Base-by-base conservation (phyloP, 2,329 filamentous ascomycete genomes). In the Fusarium incarnatum region DNA sequence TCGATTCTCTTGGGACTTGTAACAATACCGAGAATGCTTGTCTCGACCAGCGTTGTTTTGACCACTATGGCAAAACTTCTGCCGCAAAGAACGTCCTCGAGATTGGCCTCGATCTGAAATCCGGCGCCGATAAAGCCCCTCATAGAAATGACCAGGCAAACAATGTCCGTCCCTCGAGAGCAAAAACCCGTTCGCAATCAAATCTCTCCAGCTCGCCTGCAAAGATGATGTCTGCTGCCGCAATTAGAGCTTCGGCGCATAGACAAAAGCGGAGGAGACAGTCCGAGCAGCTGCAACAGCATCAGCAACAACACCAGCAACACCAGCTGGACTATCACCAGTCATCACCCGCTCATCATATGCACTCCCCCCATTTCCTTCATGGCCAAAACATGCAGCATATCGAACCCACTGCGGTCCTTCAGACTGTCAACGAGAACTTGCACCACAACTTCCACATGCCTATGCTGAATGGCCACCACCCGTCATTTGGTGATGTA, bases 21-120 rank as follows among this genome's bases (percentile, higher is more conserved):
- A 66, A 75, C 48, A 78, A 80, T 52, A 74, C 77, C 37, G 77
- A 80, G 50, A 73, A 73, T 50, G 75, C 76, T 27, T 80, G 78
- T 65, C 73, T 79, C 27, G 77, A 77, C 20, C 72, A 74, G 50
- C 72, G 72, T 27, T 74, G 72, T 49, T 73, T 74, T 34, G 70
- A 73, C 49, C 72, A 73, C 55, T 73, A 72, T 32, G 68, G 70
- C 22, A 71, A 68, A 56, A 61, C 56, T 60, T 54, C 56, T 46
- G 64, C 65, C 18, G 41, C 56, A 18, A 64, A 54, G 32, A 64
- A 52, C 54, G 56, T 55, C 56, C 58, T 56, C 62, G 59, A 67
- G 9, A 67, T 67, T 28, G 66, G 73, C 15, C 66, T 71, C 42
- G 73, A 71, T 23, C 54, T 59, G 25, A 72, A 68, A 25, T 23